Base-by-base conservation (phyloP, 129 eudicot species). In the Smallanthus sonchifolius region DNA sequence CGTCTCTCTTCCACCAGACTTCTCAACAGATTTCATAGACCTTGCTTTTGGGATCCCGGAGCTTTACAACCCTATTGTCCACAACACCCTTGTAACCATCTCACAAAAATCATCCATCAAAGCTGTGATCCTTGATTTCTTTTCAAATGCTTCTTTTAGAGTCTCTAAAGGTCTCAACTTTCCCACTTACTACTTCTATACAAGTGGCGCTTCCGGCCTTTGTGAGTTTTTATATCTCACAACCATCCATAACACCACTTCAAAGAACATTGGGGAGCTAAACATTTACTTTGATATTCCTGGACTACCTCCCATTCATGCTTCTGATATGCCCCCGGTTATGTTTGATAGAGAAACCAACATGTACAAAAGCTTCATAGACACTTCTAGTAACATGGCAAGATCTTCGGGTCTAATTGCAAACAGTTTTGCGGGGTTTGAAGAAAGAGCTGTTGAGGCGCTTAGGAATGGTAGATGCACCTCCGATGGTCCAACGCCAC, bases 111-210 rank as follows among this genome's bases (percentile, higher is more conserved):
- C 89, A 6, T 65, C 38, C 32, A 73, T 86, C 68, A 78, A 52
- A 40, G 95, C 91, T 7, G 77, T 86, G 17, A 17, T 91, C 1
- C 81, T 88, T 15, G 97, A 91, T 52, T 88, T 88, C 82, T 86
- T 91, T 71, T 84, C 92, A 32, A 72, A 78, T 37, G 59, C 89
- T 2, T 84, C 95, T 45, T 76, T 78, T 7, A 61, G 81, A 54
- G 83, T 88, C 32, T 47, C 91, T 2, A 65, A 71, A 2, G 28
- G 35, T 16, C 82, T 91, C 4, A 6, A 38, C 5, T 82, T 91
- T 1, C 95, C 92, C 5, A 78, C 97, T 59, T 91, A 86, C 75
- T 88, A 70, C 67, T 88, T 82, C 84, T 66, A 65, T 49, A 81
- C 87, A 64, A 48, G 79, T 3, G 74, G 84, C 32, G 92, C 81